Evolutionary conservation across 2,329 filamentous ascomycete genomes (phyloP), one percentile per base, ranked within the genome.

Genomic region (Penicillium rolfsii): DNA sequence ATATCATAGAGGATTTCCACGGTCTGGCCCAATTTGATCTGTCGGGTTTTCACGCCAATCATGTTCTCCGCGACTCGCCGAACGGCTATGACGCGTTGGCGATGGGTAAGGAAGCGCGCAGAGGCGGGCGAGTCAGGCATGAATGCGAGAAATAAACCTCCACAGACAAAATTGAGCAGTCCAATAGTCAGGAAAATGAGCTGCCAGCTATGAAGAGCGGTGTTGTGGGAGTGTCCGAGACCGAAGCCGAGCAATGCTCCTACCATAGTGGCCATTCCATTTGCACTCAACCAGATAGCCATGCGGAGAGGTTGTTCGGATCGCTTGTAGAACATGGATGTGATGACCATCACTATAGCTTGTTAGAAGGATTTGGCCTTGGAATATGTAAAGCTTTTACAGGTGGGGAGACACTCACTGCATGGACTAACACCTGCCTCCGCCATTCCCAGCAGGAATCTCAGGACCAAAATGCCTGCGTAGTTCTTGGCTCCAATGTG

Each of bases 381-480:
- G 5, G 24, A 19, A 12, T 5, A n/a, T n/a, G 7, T 11, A 11
- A 9, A n/a, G 2, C 26, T 9, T 8, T 14, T 22, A 22, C 14
- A 12, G 22, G 12, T 11, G 33, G 1, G 28, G 16, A 7, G 28
- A 14, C 30, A 57, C 69, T 64, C 62, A 73, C 71, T 72, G 56
- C 70, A 72, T 30, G 72, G 71, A 30, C 70, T 73, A 5, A 75
- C 68, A n/a, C 74, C 69, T n/a, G 72, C 75, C 64, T 77, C 76
- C 9, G 73, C 71, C 52, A 82, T 73, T 26, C 81, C 81, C 70
- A 83, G 75, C 2, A 82, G 72, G 48, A 84, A 78, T 24, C 82
- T 77, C 53, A 82, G 72, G 0, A 80, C 76, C 1, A 84, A 68
- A 5, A 83, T 74, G 9, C 78, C 76, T 1, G 74, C 74, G 64